A percentile compares a stretch with the other conserved stretches of the same genome.
Evolutionary conservation across 768 basidiomycete genomes (phyloP).

Genomic region (Cytidiella melzeri): DNA sequence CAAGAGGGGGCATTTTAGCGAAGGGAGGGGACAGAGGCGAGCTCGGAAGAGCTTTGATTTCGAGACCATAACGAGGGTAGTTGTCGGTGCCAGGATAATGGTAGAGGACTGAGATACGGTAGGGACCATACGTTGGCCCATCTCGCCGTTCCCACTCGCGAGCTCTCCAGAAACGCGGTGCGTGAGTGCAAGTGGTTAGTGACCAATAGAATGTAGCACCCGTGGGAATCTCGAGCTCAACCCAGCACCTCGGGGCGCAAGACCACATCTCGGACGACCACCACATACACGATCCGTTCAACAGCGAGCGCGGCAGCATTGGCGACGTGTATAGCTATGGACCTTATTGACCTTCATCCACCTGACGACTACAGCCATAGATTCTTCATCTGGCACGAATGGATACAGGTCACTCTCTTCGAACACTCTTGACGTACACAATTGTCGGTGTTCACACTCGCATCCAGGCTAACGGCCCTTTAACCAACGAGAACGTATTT

Average conservation of each 20-base stretch:
- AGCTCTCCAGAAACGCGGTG: constrained; percentile 6
- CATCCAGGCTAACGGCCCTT: constrained; percentile 64
- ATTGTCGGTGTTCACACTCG: constrained; percentile 6
- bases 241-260: neutral
- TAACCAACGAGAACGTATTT: constrained; percentile 73
- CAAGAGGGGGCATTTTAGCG: constrained; percentile 17
- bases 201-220: constrained; percentile 13
- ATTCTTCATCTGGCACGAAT: constrained; percentile 90
- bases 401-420: constrained; percentile 56
- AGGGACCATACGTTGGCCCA: constrained; percentile 16
- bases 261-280: neutral
- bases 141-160: constrained; percentile 14
- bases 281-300: neutral
- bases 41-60: constrained; percentile 2
- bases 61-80: constrained; percentile 15
- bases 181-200: constrained; percentile 10
- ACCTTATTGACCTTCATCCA: constrained; percentile 63
- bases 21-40: constrained; percentile 11
- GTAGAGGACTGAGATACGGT: constrained; percentile 20
- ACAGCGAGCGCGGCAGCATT: neutral
- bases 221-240: constrained; percentile 13
- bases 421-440: neutral
- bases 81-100: constrained; percentile 20
- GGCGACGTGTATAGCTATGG: constrained; percentile 28
- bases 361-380: constrained; percentile 75